Percentiles rank a stretch among this genome's conserved stretches.
phyloP scores from a whole-genome alignment of 192 early-diverging fungal genomes.

The Dissophora globulifera region DNA sequence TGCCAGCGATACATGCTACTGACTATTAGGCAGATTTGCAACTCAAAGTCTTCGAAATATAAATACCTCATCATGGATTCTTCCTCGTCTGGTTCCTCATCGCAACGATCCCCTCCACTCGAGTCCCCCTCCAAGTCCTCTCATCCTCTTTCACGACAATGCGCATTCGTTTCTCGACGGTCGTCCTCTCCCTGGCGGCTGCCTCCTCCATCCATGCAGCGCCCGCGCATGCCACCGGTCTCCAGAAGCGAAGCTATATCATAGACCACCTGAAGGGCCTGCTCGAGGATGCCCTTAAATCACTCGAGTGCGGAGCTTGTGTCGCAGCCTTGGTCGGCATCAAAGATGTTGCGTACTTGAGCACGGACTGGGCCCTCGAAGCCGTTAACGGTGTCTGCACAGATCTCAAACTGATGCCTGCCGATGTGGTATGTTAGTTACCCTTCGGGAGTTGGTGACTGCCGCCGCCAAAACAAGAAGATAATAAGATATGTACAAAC shows the following conservation, averaged over 20 bases:
- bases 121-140: not conserved
- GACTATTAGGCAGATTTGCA: no score
- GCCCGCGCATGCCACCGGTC: not conserved
- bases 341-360: conserved; percentile 1
- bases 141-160: not conserved
- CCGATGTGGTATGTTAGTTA: conserved; percentile 45
- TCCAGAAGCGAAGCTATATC: conserved; percentile 2
- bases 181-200: conserved; percentile 19
- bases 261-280: conserved; percentile 1
- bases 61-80: no score
- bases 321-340: not conserved
- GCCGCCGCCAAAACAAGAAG: no score
- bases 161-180: conserved; percentile 9
- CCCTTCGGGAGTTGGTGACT: no score
- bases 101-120: not conserved
- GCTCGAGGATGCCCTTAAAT: conserved; percentile 4
- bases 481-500: not conserved
- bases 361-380: conserved; percentile 17
- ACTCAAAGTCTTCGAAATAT: no score
- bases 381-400: conserved; percentile 28
- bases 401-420: conserved; percentile 24
- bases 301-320: conserved; percentile 8
- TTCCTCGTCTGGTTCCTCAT: no score
- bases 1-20: no score
- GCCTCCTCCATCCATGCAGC: conserved; percentile 15